Evolutionary conservation across 352 stramenopile species (phyloP).

Genomic region (Plasmopara viticola): DNA sequence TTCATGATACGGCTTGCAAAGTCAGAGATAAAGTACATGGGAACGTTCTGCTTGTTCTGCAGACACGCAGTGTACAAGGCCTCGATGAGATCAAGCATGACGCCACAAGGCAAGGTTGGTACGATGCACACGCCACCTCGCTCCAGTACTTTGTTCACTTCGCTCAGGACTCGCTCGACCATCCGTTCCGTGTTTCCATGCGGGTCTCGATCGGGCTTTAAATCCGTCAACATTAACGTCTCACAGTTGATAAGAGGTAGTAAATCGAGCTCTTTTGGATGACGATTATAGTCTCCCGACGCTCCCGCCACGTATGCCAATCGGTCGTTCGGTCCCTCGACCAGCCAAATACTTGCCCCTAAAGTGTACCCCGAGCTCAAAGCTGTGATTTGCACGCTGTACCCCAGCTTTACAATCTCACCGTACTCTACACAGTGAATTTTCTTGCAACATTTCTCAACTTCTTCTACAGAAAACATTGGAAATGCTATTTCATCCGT

Average conservation of each 20-base stretch:
- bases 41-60: constrained; percentile 40
- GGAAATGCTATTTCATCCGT: constrained; percentile 17
- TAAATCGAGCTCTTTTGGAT: constrained; percentile 79
- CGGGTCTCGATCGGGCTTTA: constrained; percentile 69
- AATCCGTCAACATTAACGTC: constrained; percentile 66
- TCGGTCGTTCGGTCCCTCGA: constrained; percentile 61
- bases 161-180: constrained; percentile 58
- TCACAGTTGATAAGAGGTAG: constrained; percentile 70
- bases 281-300: constrained; percentile 77
- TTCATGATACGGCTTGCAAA: constrained; percentile 43
- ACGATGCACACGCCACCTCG: constrained; percentile 67
- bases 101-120: constrained; percentile 44
- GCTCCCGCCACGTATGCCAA: constrained; percentile 71
- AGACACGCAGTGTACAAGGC: constrained; percentile 48
- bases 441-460: constrained; percentile 36
- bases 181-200: constrained; percentile 64
- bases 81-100: constrained; percentile 78
- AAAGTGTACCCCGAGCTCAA: constrained; percentile 73
- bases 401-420: constrained; percentile 47
- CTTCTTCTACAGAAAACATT: constrained; percentile 44
- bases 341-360: constrained; percentile 60
- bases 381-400: constrained; percentile 64
- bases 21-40: constrained; percentile 66
- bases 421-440: constrained; percentile 56
- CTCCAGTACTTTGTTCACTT: constrained; percentile 52